These are phyloP conservation scores for Scheffersomyces titani DNA, from an alignment of 1,139 yeast species.

Conservation along the genomic window DNA sequence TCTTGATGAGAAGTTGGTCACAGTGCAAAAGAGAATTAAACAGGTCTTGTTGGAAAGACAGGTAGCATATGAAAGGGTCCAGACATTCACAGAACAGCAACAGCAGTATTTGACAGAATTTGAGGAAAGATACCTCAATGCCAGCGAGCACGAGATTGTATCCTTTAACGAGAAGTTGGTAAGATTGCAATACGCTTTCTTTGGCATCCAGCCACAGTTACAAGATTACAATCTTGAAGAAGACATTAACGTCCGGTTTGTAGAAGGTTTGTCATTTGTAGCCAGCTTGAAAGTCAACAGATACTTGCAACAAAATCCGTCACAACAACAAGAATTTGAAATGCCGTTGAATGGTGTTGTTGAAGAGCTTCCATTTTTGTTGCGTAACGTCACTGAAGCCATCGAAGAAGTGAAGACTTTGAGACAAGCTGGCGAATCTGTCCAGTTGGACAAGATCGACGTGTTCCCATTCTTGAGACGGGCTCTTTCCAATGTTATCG, in stretches of 20 bases:
- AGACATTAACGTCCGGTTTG: conserved; percentile 56
- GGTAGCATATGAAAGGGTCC: conserved; percentile 65
- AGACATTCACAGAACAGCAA: conserved; percentile 47
- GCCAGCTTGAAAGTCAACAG: conserved; percentile 63
- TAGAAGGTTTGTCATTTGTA: conserved; percentile 66
- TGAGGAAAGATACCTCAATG: conserved; percentile 55
- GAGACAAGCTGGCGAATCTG: conserved; percentile 32
- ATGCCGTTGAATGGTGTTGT: conserved; percentile 41
- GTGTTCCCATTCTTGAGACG: conserved; percentile 40
- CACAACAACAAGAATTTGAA: conserved; percentile 14
- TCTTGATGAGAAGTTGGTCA: conserved; percentile 37
- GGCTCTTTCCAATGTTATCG: conserved; percentile 28
- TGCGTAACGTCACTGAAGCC: conserved; percentile 53
- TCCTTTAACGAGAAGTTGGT: conserved; percentile 69
- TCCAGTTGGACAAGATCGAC: conserved; percentile 39
- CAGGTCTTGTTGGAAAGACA: conserved; percentile 88
- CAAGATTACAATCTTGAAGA: conserved; percentile 45
- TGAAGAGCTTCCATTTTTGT: conserved; percentile 47
- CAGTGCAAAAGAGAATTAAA: conserved; percentile 62
- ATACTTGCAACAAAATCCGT: conserved; percentile 21
- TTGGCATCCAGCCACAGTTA: conserved; percentile 64
- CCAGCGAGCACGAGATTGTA: conserved; percentile 57
- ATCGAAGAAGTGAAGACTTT: conserved; percentile 49
- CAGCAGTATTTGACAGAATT: conserved; percentile 57
- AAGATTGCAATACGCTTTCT: conserved; percentile 78